phyloP scores from a whole-genome alignment of 2,329 filamentous ascomycete species.

The Trematosphaeria pertusa region DNA sequence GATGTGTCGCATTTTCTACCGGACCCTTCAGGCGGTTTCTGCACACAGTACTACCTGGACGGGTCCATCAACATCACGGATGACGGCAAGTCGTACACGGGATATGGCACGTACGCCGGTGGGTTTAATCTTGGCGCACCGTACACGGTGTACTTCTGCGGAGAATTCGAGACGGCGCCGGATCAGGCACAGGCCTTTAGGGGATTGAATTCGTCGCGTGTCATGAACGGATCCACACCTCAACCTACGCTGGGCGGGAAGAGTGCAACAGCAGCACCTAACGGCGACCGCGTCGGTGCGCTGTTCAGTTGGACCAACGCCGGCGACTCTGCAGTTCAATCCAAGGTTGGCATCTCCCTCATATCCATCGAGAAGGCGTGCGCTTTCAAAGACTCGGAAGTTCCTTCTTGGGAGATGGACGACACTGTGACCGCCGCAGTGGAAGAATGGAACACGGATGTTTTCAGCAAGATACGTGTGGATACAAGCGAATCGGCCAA shows the following conservation, averaged over 20 bases:
- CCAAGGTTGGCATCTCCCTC: conserved; percentile 58
- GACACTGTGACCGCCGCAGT: conserved; percentile 47
- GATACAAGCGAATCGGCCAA: conserved; percentile 61
- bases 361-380: conserved; percentile 58
- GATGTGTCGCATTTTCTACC: conserved; percentile 53
- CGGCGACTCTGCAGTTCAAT: conserved; percentile 48
- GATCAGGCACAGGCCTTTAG: conserved; percentile 52
- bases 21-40: conserved; percentile 24
- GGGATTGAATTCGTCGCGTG: conserved; percentile 49
- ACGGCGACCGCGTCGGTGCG: conserved; percentile 56
- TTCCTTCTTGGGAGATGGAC: conserved; percentile 50
- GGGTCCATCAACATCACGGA: conserved; percentile 27
- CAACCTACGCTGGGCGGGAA: conserved; percentile 19
- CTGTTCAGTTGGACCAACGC: conserved; percentile 54
- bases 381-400: conserved; percentile 52
- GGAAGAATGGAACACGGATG: conserved; percentile 54
- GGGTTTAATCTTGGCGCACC: conserved; percentile 43
- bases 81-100: conserved; percentile 30
- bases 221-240: conserved; percentile 16
- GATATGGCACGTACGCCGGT: conserved; percentile 32
- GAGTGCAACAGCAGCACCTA: conserved; percentile 11
- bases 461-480: conserved; percentile 65
- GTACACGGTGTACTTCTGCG: conserved; percentile 37
- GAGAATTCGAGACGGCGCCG: conserved; percentile 33
- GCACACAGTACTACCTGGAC: conserved; percentile 32